Evolutionary conservation across 2,329 filamentous ascomycete species (phyloP).

Genomic region (Berkeleyomyces rouxiae): DNA sequence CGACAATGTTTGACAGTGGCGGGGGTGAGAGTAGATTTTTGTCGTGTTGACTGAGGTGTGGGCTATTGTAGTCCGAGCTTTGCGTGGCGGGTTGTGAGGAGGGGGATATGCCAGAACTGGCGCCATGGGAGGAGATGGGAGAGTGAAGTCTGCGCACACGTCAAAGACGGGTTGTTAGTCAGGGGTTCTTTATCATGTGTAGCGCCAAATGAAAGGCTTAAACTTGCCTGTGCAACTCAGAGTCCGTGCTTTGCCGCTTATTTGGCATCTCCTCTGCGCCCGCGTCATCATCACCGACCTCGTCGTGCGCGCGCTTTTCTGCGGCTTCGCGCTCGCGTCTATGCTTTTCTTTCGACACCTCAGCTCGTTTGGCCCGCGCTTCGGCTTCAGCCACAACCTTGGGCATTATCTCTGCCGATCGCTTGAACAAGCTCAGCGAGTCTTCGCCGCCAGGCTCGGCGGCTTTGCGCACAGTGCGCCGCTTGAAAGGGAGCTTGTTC

Average conservation of each 20-base stretch:
- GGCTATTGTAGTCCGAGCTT: background rate
- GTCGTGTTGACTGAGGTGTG: background rate
- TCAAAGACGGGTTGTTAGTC: background rate
- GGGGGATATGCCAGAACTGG: background rate
- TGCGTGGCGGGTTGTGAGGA: background rate
- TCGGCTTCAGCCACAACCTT: slow-evolving; percentile 27
- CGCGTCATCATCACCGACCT: background rate
- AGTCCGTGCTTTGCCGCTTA: background rate
- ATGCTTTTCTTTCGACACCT: background rate
- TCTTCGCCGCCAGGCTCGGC: slow-evolving; percentile 14
- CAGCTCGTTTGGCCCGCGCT: slow-evolving; percentile 15
- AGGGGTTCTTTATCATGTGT: background rate
- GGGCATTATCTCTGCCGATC: slow-evolving; percentile 33
- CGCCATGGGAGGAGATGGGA: background rate
- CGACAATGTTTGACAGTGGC: background rate
- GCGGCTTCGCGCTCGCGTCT: background rate
- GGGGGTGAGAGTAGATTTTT: background rate
- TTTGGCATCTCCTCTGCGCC: background rate
- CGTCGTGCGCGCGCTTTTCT: background rate
- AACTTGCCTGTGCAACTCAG: background rate
- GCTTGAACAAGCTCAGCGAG: slow-evolving; percentile 31
- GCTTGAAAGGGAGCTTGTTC: slow-evolving; percentile 33
- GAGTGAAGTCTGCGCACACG: background rate
- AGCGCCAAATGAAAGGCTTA: background rate
- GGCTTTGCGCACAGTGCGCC: slow-evolving; percentile 12